These are phyloP conservation scores for Inga leiocalycina DNA, from an alignment of 306 rosid genomes.

Conservation along the genomic window DNA sequence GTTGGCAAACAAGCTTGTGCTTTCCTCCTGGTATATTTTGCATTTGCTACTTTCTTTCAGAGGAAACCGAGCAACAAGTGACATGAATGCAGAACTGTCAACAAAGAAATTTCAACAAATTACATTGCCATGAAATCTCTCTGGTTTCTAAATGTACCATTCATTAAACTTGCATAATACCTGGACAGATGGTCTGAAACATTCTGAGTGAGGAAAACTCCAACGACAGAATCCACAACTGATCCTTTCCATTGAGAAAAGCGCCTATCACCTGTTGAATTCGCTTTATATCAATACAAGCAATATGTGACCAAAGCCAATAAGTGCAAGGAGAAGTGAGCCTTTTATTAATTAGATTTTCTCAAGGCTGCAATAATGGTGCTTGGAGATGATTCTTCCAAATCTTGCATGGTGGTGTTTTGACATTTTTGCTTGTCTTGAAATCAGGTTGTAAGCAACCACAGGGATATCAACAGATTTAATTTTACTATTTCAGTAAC, in stretches of 20 bases:
- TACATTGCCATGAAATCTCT: constrained; percentile 17
- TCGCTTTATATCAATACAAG: constrained; percentile 28
- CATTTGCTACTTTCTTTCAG: constrained; percentile 40
- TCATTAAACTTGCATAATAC: constrained; percentile 42
- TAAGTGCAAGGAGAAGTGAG: not conserved
- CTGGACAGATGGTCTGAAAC: constrained; percentile 99
- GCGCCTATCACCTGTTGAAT: constrained; percentile 90
- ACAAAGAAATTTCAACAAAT: constrained; percentile 29
- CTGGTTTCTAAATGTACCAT: not conserved
- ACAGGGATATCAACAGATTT: not conserved
- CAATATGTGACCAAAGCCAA: constrained; percentile 19
- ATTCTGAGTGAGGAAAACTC: constrained; percentile 98
- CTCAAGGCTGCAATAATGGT: not conserved
- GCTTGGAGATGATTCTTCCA: not conserved
- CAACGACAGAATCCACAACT: constrained; percentile 94
- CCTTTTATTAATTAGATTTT: not conserved
- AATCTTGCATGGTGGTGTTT: not conserved
- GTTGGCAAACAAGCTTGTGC: constrained; percentile 7
- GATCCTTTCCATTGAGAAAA: constrained; percentile 99
- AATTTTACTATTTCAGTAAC: not conserved
- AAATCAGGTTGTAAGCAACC: not conserved
- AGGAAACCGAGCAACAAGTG: constrained; percentile 90
- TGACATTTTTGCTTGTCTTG: constrained; percentile 17
- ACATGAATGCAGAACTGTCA: constrained; percentile 95
- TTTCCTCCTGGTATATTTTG: constrained; percentile 21